Evolutionary conservation across 202 grass and related monocot species (phyloP), one percentile per base, ranked within the genome.

Genomic region (Dendrocalamus latiflorus): DNA sequence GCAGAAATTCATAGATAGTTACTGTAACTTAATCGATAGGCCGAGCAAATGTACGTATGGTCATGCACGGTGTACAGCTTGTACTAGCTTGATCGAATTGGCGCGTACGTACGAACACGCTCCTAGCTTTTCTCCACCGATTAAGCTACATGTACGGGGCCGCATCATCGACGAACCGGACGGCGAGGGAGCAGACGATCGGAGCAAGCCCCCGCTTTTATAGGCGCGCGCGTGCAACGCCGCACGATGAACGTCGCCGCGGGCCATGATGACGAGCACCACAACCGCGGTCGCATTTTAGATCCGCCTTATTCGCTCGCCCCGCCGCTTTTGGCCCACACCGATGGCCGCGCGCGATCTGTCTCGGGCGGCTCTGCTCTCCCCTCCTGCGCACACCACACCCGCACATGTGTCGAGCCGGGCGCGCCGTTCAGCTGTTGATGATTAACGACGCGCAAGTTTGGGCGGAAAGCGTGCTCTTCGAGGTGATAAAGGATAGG

Each of bases 251-350:
- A 36, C 70, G 70, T 24, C 33, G 51, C 50, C 34, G 72, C 72
- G 20, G 10, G 50, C 51, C 76, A 86, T 86, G 69, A 86, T 86
- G 84, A 2, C 15, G 26, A 81, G 77, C 84, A 81, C 77, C 77
- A 49, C 84, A 81, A 75, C 76, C 70, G 59, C 84, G 77, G 37
- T 36, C 17, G 47, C 84, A 80, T 73, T 50, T 38, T 18, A 30
- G 30, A 30, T 30, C 30, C 30, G 30, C 3, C 30, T 30, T 30
- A 30, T 30, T 30, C 30, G 30, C 30, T 30, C 30, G 30, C 30
- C 3, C 2, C 3, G 30, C 30, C 30, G 30, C 30, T 30, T 30
- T 30, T 30, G 30, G 30, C 30, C 30, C 30, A 30, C 30, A 30
- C 30, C 0, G 30, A 30, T 30, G 30, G 67, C 61, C 43, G 1